Conservation (phyloP, 805 yeast species). For the Kluyveromyces nonfermentans region DNA sequence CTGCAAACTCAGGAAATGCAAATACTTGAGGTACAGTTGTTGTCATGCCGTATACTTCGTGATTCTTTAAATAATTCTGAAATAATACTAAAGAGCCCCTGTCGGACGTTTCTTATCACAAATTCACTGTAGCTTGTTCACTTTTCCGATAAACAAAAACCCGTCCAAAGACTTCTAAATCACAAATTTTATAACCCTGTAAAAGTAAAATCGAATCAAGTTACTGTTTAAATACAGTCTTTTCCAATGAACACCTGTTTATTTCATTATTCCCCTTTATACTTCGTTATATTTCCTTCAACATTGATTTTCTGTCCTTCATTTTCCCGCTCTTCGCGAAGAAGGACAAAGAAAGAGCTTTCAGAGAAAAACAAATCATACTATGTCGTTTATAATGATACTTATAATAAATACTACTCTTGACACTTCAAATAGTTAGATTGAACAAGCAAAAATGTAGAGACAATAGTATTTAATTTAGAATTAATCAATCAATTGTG, state of each 20-base stretch:
- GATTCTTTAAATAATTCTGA: not conserved
- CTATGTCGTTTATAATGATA: not conserved
- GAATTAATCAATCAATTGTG: not conserved
- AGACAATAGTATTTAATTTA: no score
- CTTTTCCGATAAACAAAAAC: not conserved
- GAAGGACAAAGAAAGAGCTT: not conserved
- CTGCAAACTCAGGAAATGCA: constrained; percentile 82
- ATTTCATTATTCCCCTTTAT: not conserved
- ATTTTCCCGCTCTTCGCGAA: not conserved
- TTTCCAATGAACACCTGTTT: no score
- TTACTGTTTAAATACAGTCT: no score
- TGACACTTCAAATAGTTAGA: not conserved
- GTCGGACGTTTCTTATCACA: not conserved
- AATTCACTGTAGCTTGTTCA: not conserved
- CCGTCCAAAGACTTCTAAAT: no score
- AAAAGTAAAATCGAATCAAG: no score
- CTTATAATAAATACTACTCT: no score
- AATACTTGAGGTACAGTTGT: constrained; percentile 89
- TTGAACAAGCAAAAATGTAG: no score
- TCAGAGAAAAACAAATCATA: not conserved
- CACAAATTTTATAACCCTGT: no score
- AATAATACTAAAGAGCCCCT: not conserved
- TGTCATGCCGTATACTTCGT: constrained; percentile 43
- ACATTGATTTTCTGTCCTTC: not conserved
- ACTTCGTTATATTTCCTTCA: not conserved